Conservation (phyloP, 495 filamentous ascomycete species). For the Barbatosphaeria neglecta region DNA sequence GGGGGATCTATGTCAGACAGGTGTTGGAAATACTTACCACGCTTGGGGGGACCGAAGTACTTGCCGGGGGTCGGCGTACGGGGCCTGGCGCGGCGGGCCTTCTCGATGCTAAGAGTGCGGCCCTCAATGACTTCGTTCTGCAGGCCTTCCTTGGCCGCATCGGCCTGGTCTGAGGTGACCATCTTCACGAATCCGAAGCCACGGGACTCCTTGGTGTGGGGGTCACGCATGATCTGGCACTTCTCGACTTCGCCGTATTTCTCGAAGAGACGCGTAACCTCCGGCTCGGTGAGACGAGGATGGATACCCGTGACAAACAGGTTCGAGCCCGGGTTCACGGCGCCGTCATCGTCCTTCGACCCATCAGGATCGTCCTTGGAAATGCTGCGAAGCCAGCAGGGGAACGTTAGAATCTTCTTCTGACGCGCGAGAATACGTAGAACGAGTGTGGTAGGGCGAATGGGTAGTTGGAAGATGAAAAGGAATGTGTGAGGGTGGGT, state of each 20-base stretch:
- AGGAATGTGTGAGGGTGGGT: too few relatives aligned
- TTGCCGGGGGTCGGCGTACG: conserved; percentile 96
- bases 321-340: conserved; percentile 88
- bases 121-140: conserved; percentile 94
- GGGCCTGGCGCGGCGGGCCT: conserved; percentile 86
- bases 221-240: conserved; percentile 98
- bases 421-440: conserved; percentile 13
- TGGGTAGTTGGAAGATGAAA: background rate
- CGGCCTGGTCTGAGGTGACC: conserved; percentile 82
- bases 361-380: conserved; percentile 41
- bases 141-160: conserved; percentile 91
- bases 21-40: conserved; percentile 51
- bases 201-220: conserved; percentile 94
- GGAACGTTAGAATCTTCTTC: too few relatives aligned
- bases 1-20: conserved; percentile 1
- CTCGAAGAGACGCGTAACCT: conserved; percentile 89
- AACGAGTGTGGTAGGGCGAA: conserved; percentile 20
- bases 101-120: conserved; percentile 95
- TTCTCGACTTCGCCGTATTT: conserved; percentile 98
- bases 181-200: conserved; percentile 99
- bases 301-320: conserved; percentile 98
- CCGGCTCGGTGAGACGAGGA: conserved; percentile 79
- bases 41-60: conserved; percentile 97
- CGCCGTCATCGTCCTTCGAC: conserved; percentile 58
- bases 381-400: conserved; percentile 25